Conservation (phyloP, 495 filamentous ascomycete species). For the Articulospora tetracladia region DNA sequence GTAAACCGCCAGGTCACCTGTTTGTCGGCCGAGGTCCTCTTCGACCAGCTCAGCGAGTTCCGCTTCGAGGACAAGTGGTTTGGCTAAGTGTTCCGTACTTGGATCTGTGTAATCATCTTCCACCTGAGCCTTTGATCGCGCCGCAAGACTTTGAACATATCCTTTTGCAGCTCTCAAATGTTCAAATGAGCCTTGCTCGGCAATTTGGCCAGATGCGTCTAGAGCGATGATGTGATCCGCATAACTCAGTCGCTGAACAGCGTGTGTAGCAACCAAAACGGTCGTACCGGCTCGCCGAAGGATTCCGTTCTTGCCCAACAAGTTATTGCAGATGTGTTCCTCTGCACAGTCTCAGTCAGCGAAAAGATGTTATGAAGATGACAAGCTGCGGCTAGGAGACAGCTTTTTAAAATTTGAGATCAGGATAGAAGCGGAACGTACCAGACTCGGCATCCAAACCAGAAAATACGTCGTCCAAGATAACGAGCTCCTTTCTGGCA, state of each 20-base stretch:
- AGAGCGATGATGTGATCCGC: conserved; percentile 50
- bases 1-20: conserved; percentile 55
- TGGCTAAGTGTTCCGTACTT: not conserved
- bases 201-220: conserved; percentile 38
- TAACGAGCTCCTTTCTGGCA: conserved; percentile 46
- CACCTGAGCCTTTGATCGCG: not conserved
- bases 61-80: not conserved
- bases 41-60: conserved; percentile 9
- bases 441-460: conserved; percentile 55
- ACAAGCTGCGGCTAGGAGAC: too few species aligned
- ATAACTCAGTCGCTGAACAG: conserved; percentile 43
- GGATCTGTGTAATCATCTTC: not conserved
- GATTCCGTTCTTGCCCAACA: conserved; percentile 49
- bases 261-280: conserved; percentile 25
- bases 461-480: conserved; percentile 61
- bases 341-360: conserved; percentile 41
- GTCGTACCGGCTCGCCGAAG: conserved; percentile 46
- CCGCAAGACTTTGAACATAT: conserved; percentile 45
- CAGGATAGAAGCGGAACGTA: not conserved
- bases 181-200: conserved; percentile 48
- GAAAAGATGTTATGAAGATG: conserved; percentile 36
- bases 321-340: conserved; percentile 49
- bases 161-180: conserved; percentile 40
- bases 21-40: conserved; percentile 27
- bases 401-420: not conserved